These are phyloP conservation scores for Aeschynomene evenia DNA, from an alignment of 306 rosid genomes.

Conservation along the genomic window DNA sequence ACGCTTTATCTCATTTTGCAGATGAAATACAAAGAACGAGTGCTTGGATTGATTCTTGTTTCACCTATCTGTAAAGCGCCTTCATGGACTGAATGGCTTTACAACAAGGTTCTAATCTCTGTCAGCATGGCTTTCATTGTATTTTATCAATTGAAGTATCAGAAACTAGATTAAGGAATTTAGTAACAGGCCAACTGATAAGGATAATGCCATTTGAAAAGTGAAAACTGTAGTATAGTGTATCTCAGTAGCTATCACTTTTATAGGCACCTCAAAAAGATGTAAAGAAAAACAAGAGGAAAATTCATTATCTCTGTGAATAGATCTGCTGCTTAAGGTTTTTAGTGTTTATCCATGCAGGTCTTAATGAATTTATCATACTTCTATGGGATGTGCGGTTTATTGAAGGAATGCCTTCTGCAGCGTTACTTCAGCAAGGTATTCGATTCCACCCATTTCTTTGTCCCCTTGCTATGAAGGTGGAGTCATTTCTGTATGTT, in stretches of 20 bases:
- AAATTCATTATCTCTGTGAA: background rate
- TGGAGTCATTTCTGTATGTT: background rate
- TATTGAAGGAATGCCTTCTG: constrained; percentile 84
- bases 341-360: constrained; percentile 38
- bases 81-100: constrained; percentile 91
- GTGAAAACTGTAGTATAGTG: background rate
- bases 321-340: background rate
- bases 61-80: constrained; percentile 79
- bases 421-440: constrained; percentile 91
- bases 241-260: background rate
- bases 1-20: constrained; percentile 36
- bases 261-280: background rate
- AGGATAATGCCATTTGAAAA: background rate
- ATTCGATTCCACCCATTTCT: constrained; percentile 25
- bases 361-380: constrained; percentile 68
- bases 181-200: background rate
- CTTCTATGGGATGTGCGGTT: constrained; percentile 82
- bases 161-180: constrained; percentile 6
- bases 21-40: constrained; percentile 76
- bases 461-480: background rate
- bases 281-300: background rate
- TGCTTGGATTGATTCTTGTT: constrained; percentile 82
- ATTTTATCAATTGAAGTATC: constrained; percentile 19
- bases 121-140: constrained; percentile 7
- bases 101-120: constrained; percentile 62